phyloP scores from a whole-genome alignment of 805 yeast genomes.

The Limtongia smithiae region DNA sequence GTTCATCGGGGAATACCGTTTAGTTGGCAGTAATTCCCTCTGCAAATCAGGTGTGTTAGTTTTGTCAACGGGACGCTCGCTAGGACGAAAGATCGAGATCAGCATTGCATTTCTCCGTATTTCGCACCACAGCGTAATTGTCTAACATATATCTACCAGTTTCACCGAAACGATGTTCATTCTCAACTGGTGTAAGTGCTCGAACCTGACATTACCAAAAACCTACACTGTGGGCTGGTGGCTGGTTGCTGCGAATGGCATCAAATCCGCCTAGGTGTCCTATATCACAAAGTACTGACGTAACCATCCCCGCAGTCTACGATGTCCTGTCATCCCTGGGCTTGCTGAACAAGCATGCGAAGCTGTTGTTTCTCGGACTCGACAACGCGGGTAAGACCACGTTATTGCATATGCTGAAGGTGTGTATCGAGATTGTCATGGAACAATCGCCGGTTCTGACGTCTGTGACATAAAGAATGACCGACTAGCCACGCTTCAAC shows the following conservation, averaged over 20 bases:
- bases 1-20: too few relatives aligned
- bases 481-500: constrained; percentile 95
- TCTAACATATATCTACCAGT: background rate
- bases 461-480: constrained; percentile 57
- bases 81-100: too few relatives aligned
- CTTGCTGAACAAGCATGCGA: constrained; percentile 91
- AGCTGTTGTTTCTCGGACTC: constrained; percentile 88
- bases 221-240: too few relatives aligned
- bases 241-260: background rate
- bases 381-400: constrained; percentile 99
- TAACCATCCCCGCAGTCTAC: constrained; percentile 46
- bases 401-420: constrained; percentile 70
- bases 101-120: too few relatives aligned
- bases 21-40: background rate
- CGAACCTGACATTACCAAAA: too few relatives aligned
- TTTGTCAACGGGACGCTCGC: too few relatives aligned
- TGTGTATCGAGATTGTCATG: constrained; percentile 2
- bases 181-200: constrained; percentile 32
- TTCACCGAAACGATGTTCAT: constrained; percentile 23
- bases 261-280: background rate
- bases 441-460: background rate
- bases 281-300: background rate
- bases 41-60: background rate
- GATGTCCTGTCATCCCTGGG: constrained; percentile 77
- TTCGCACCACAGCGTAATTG: too few relatives aligned